Base-by-base conservation (phyloP, 306 rosid species). In the Castanopsis chinensis region DNA sequence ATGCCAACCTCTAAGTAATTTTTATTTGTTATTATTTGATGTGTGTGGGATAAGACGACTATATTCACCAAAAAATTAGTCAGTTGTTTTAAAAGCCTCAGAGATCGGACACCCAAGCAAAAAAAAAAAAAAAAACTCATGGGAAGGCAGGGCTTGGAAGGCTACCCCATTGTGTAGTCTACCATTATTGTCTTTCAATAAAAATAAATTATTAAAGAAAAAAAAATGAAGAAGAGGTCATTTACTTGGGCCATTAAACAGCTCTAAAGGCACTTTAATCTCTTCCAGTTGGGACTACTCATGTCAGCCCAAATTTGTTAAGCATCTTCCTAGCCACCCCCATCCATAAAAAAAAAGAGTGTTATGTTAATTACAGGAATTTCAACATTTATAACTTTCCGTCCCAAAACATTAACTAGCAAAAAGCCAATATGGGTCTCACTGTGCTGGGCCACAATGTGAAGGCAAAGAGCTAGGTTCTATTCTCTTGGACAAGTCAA, bases 361-460 rank as follows among this genome's bases (percentile, higher is more conserved):
- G 2, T 59, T 28, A 77, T 43, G 85, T 52, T 68, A 49, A 49
- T 10, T 49, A 49, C 17, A 78, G 59, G 75, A 67, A 45, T 77
- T 71, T 43, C 25, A 33, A 51, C 79, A 83, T 78, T 74, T 15
- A 10, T 19, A 12, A 8, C 32, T 49, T 49, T 49, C 75, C 23
- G 69, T 81, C 52, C 35, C 17, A 13, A 72, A 65, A 76, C 41
- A 56, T 21, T 33, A 71, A 87, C 79, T 84, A 87, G 86, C 86
- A 83, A 84, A 87, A 81, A 87, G 84, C 61, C 59, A 41, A 43
- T 78, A 78, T 61, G 75, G 53, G 15, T 64, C 27, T 74, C 76
- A 61, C 72, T 78, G 74, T 76, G 23, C 72, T 55, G 81, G 85
- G 77, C 81, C 82, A 84, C 70, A 75, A 69, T 71, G 25, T 23